Evolutionary conservation across 1,284 basidiomycete genomes (phyloP).

Genomic region (Ganoderma lucidum): DNA sequence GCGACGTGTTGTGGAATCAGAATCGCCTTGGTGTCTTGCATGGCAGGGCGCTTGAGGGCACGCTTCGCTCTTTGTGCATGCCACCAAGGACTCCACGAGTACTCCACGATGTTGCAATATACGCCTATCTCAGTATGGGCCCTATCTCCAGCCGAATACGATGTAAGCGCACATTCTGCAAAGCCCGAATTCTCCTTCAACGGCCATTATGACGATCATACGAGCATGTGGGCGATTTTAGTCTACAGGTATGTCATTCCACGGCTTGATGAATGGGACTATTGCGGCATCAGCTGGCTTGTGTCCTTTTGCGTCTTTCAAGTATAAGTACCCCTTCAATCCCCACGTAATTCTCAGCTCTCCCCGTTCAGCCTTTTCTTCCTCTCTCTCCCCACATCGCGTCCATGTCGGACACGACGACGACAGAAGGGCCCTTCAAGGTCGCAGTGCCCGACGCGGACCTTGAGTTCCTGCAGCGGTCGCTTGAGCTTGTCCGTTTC

Average conservation of each 20-base stretch:
- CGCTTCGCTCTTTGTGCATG: too few species aligned
- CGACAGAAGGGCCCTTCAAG: slow-evolving; percentile 28
- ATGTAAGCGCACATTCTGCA: not conserved
- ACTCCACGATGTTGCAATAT: too few species aligned
- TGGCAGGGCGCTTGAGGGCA: too few species aligned
- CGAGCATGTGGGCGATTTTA: too few species aligned
- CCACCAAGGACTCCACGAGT: too few species aligned
- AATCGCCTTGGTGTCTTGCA: too few species aligned
- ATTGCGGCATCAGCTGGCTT: not conserved
- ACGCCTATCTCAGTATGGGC: too few species aligned
- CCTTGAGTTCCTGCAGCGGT: slow-evolving; percentile 23
- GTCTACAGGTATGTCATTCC: not conserved
- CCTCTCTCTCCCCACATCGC: not conserved
- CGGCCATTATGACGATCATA: not conserved
- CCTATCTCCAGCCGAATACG: not conserved
- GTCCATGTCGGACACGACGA: not conserved
- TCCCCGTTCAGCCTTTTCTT: not conserved
- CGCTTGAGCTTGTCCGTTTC: slow-evolving; percentile 36
- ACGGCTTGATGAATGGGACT: not conserved
- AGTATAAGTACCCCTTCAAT: not conserved
- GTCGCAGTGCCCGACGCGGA: slow-evolving; percentile 26
- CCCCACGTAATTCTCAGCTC: not conserved
- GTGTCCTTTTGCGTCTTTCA: not conserved
- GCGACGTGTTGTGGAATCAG: too few species aligned
- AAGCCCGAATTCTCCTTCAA: not conserved